These are phyloP conservation scores for Gossypioides kirkii DNA, from an alignment of 345 rosid species.

Conservation along the genomic window DNA sequence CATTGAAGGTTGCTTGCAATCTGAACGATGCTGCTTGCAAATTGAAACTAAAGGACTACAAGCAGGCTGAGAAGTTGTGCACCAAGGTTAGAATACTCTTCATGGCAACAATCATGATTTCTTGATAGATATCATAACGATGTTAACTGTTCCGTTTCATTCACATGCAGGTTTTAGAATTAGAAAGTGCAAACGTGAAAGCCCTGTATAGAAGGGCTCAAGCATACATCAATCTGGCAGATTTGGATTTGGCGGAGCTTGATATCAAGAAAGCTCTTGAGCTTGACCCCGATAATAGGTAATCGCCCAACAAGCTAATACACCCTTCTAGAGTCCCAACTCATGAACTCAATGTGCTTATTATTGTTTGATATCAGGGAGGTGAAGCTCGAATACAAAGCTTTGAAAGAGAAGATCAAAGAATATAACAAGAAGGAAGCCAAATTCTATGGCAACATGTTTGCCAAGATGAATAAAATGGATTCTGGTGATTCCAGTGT, in stretches of 20 bases:
- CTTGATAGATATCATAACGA: background rate
- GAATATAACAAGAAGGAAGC: slow-evolving; percentile 89
- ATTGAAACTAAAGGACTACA: slow-evolving; percentile 73
- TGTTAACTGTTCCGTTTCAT: background rate
- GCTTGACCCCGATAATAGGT: slow-evolving; percentile 78
- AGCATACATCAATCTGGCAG: slow-evolving; percentile 62
- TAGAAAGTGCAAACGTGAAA: slow-evolving; percentile 63
- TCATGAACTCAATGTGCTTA: background rate
- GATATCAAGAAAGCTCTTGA: slow-evolving; percentile 82
- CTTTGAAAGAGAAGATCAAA: slow-evolving; percentile 69
- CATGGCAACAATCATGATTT: background rate
- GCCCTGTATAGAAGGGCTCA: slow-evolving; percentile 79
- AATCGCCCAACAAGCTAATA: background rate
- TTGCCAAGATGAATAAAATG: slow-evolving; percentile 56
- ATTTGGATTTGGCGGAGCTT: slow-evolving; percentile 74
- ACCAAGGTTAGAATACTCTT: slow-evolving; percentile 42
- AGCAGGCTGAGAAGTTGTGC: slow-evolving; percentile 71
- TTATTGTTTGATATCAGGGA: slow-evolving; percentile 45
- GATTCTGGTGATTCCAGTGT: slow-evolving; percentile 24
- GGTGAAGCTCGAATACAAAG: slow-evolving; percentile 69
- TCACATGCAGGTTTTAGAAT: slow-evolving; percentile 52
- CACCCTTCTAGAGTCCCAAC: background rate
- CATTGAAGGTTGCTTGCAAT: slow-evolving; percentile 75
- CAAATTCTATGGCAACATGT: slow-evolving; percentile 74
- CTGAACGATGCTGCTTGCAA: slow-evolving; percentile 89